Evolutionary conservation across 2,329 filamentous ascomycete species (phyloP).

Genomic region (Colletotrichum gloeosporioides): DNA sequence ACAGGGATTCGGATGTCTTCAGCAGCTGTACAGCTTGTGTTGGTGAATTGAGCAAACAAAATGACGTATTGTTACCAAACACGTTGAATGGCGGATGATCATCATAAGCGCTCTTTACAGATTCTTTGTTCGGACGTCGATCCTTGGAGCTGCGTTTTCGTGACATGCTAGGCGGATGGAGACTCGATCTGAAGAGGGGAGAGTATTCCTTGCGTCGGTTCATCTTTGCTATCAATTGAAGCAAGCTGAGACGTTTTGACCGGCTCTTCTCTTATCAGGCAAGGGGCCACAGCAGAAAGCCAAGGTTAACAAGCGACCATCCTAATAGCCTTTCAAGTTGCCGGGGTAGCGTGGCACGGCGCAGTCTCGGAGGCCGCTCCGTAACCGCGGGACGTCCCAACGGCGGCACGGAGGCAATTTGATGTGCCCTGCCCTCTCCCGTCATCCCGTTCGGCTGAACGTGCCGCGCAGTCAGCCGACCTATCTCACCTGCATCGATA

Average conservation of each 20-base stretch:
- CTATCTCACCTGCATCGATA: neutral
- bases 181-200: accelerated
- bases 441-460: neutral
- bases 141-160: neutral
- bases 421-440: neutral
- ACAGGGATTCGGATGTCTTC: neutral
- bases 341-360: neutral
- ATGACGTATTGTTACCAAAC: neutral
- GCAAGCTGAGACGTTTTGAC: neutral
- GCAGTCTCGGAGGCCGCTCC: neutral
- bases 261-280: neutral
- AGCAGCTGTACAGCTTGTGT: neutral
- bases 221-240: neutral
- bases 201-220: accelerated
- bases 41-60: neutral
- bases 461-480: neutral
- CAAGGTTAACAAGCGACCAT: neutral
- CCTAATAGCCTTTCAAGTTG: neutral
- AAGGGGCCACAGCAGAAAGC: neutral
- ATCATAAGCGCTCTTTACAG: accelerated
- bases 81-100: accelerated
- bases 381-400: neutral
- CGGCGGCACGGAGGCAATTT: neutral
- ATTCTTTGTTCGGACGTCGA: neutral
- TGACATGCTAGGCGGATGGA: accelerated